phyloP scores from a whole-genome alignment of 1,284 basidiomycete genomes.

The Cystobasidiaceae sp. region DNA sequence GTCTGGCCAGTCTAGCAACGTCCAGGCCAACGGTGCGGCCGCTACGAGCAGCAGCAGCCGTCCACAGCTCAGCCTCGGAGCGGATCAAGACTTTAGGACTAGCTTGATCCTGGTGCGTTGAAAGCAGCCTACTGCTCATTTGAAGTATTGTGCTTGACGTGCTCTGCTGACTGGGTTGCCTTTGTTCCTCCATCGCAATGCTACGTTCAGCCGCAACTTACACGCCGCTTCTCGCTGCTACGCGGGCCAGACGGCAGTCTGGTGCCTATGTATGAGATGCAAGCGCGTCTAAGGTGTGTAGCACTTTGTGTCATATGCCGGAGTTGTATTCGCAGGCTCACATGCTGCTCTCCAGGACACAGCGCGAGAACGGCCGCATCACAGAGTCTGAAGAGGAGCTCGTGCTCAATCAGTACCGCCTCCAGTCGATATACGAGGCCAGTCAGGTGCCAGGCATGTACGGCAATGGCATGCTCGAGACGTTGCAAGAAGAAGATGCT shows the following conservation, averaged over 20 bases:
- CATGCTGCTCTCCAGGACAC: constrained; percentile 5
- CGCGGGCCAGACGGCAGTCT: constrained; percentile 12
- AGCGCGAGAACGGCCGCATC: constrained; percentile 25
- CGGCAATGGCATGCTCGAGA: constrained; percentile 4
- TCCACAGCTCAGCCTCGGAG: constrained; percentile 3
- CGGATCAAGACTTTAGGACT: constrained; percentile 21
- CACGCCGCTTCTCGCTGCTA: constrained; percentile 23
- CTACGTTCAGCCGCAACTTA: constrained; percentile 14
- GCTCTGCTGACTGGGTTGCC: background rate
- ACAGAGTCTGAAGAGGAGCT: constrained; percentile 19
- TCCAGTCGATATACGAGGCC: constrained; percentile 27
- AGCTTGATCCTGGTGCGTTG: constrained; percentile 16
- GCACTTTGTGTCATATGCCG: background rate
- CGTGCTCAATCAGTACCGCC: constrained; percentile 20
- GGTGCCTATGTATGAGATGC: constrained; percentile 19
- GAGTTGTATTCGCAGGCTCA: no score
- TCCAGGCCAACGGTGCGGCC: no score
- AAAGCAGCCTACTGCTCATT: background rate
- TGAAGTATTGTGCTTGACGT: background rate
- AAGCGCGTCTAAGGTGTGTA: constrained; percentile 16
- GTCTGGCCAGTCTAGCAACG: background rate
- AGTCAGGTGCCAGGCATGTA: background rate
- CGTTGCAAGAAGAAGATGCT: background rate
- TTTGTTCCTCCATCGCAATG: background rate
- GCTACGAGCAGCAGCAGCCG: constrained; percentile 1